Base-by-base conservation (phyloP, 257 asterid species). In the Petrea volubilis region DNA sequence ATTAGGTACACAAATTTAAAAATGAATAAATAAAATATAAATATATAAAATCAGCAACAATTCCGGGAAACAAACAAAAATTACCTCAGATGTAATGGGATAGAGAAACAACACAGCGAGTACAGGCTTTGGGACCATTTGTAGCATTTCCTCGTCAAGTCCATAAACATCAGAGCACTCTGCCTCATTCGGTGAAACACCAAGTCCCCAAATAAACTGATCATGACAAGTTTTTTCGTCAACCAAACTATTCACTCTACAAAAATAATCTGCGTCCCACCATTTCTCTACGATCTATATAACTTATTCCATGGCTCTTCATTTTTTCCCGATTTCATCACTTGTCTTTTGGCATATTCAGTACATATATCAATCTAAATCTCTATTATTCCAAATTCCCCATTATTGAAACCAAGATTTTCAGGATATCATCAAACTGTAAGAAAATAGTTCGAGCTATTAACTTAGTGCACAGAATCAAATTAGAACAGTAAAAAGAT, bases 101-200 rank as follows among this genome's bases (percentile, higher is more conserved):
- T 86, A 94, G 27, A 94, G 97, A 72, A 89, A 86, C 78, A 94
- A 68, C 36, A 94, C 97, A 1, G 99, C 96, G 0, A 91, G 91
- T 17, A 91, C 97, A 8, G 98, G 99, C 87, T 88, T 81, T 0
- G 99, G 99, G 49, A 95, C 99, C 98, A 92, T 90, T 71, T 79
- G 97, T 86, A 95, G 49, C 52, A 92, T 96, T 47, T 88, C 98
- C 57, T 83, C 96, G 76, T 95, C 99, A 72, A 95, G 88, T 63
- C 99, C 99, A 73, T 86, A 90, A 53, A 95, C 99, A 84, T 95
- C 97, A 73, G 34, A 83, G 88, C 99, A 94, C 87, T 88, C 97
- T 10, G 85, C 96, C 87, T 88, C 91, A 1, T 77, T 84, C 18
- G 84, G 79, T 40, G 84, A 76, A 31, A 91, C 96, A 56, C 99